phyloP scores from a whole-genome alignment of 2,329 filamentous ascomycete species.

The Mycogone perniciosa region DNA sequence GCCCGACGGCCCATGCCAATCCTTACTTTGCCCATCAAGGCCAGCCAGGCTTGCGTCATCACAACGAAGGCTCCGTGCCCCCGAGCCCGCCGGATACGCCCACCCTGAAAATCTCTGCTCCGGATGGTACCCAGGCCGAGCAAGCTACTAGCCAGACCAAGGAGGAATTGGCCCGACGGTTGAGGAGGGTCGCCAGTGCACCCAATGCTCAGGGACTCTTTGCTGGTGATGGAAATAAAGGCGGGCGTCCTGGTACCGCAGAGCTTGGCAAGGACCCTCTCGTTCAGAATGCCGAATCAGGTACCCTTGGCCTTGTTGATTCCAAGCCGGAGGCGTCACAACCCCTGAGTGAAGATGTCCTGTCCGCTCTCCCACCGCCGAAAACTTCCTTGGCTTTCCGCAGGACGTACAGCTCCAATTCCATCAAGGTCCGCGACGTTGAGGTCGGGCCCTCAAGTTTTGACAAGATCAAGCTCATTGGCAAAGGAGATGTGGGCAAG shows the following conservation, averaged over 20 bases:
- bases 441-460: constrained; percentile 94
- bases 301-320: constrained; percentile 33
- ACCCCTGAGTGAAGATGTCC: constrained; percentile 42
- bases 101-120: constrained; percentile 64
- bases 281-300: constrained; percentile 41
- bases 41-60: constrained; percentile 84
- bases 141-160: constrained; percentile 74
- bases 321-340: constrained; percentile 28
- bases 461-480: constrained; percentile 99
- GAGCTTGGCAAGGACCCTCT: constrained; percentile 81
- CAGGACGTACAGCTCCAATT: constrained; percentile 96
- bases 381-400: constrained; percentile 72
- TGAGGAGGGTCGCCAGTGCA: constrained; percentile 90
- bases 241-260: constrained; percentile 72
- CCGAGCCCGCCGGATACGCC: constrained; percentile 90
- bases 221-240: constrained; percentile 36
- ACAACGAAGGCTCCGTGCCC: constrained; percentile 88
- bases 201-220: constrained; percentile 96
- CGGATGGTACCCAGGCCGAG: constrained; percentile 56
- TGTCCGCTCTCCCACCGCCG: constrained; percentile 58
- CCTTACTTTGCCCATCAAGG: constrained; percentile 97
- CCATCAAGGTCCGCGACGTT: constrained; percentile 95
- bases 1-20: constrained; percentile 89
- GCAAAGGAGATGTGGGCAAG: constrained; percentile 97
- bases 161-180: constrained; percentile 86